Base-by-base conservation (phyloP, 2,329 filamentous ascomycete species). In the Aureobasidium uvarum region DNA sequence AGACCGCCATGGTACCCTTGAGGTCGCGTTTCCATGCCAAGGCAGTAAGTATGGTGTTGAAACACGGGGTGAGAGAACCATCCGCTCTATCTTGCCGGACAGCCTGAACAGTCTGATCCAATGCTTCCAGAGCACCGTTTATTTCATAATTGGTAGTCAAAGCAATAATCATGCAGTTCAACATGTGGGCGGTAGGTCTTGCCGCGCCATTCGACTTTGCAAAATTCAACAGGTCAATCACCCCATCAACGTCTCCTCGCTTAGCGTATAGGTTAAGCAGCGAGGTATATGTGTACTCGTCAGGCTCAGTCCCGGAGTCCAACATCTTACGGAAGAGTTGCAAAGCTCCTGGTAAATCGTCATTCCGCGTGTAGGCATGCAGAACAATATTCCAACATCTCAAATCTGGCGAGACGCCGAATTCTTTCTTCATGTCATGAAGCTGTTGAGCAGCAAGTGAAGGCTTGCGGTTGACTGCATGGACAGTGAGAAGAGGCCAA, bases 341-440 rank as follows among this genome's bases (percentile, higher is more conserved):
- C 65, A 91, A 78, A 14, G 88, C 89, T 6, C 85, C 84, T n/a
- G 85, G 80, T 50, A 90, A 83, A 72, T 95, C 86, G 55, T 85
- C 82, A 0, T 84, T 83, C 69, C 86, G 86, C 20, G 83, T 82
- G 75, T 92, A 85, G 2, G 89, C 88, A 71, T 88, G 86, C 52
- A 98, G 80, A 33, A 96, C 76, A 25, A 88, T 86, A 72, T 96
- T 96, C 88, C 89, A 96, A 68, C 84, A 86, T 41, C 81, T 74
- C 1, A 83, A 74, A 68, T 86, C 85, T 7, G 88, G 88, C 48
- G 79, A 69, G 18, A 89, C 70, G 0, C 79, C 76, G 71, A 87
- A 88, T 58, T 85, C 80, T 7, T 77, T 70, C 28, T 74, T 73
- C 65, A 95, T 85, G n/a, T 82, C 80, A 54, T 85, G 73, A 67